phyloP scores from a whole-genome alignment of 768 basidiomycete genomes.

The Termitomyces bulborhizus region DNA sequence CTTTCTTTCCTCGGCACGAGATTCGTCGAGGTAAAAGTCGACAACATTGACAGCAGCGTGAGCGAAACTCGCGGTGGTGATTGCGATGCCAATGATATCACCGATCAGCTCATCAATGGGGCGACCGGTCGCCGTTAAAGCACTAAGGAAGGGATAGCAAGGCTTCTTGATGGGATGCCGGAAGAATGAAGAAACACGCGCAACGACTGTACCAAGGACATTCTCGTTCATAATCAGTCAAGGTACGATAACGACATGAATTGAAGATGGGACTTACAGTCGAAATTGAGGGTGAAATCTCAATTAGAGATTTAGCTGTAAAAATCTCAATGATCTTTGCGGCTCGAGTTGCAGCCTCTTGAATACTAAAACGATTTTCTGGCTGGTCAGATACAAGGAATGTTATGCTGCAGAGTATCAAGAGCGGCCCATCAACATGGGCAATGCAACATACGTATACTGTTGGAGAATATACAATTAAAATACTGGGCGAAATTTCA shows the following conservation, averaged over 20 bases:
- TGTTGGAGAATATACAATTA: not conserved
- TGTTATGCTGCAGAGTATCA: conserved; percentile 9
- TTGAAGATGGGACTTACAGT: conserved; percentile 16
- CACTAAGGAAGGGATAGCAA: conserved; percentile 32
- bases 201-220: conserved; percentile 4
- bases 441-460: conserved; percentile 7
- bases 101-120: conserved; percentile 38
- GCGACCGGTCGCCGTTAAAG: conserved; percentile 27
- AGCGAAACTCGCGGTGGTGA: conserved; percentile 40
- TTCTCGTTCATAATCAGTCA: not conserved
- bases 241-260: not conserved
- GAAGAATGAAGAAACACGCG: conserved; percentile 1
- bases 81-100: conserved; percentile 38
- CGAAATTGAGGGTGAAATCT: conserved; percentile 18
- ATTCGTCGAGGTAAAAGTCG: conserved; percentile 46
- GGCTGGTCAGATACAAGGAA: conserved; percentile 24
- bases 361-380: conserved; percentile 27
- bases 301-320: conserved; percentile 24
- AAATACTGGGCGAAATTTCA: not conserved
- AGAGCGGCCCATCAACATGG: not conserved
- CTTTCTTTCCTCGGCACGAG: conserved; percentile 28
- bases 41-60: conserved; percentile 45
- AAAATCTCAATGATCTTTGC: conserved; percentile 23
- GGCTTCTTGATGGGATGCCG: conserved; percentile 21
- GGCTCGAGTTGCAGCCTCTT: conserved; percentile 22